phyloP scores from a whole-genome alignment of 345 rosid genomes.

The Pelargonium nanum region DNA sequence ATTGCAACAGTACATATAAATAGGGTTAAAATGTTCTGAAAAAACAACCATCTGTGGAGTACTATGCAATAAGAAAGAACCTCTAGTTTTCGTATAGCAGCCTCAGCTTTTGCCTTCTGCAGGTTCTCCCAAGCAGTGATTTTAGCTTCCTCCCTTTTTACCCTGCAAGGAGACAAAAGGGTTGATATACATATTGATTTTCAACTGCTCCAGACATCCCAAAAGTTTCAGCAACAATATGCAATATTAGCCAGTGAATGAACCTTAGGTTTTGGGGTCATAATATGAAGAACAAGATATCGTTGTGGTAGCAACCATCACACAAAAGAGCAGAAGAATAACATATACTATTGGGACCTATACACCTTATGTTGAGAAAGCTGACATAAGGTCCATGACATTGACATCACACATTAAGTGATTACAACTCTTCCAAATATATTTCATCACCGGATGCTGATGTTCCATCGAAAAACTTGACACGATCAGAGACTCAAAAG shows the following conservation, averaged over 20 bases:
- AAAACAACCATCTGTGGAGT: constrained; percentile 4
- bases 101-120: constrained; percentile 98
- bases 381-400: not conserved
- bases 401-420: not conserved
- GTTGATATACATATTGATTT: no score
- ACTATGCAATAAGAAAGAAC: constrained; percentile 28
- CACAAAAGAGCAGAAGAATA: not conserved
- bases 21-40: not conserved
- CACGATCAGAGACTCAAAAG: not conserved
- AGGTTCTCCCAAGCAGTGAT: constrained; percentile 93
- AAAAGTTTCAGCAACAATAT: not conserved
- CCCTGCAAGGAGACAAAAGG: constrained; percentile 32
- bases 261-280: not conserved
- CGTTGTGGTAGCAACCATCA: not conserved
- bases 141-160: constrained; percentile 77
- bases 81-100: constrained; percentile 88
- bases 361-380: not conserved
- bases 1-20: not conserved
- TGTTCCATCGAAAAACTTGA: not conserved
- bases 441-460: not conserved
- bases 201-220: not conserved
- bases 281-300: not conserved
- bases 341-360: not conserved
- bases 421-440: not conserved
- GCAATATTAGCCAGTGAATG: not conserved